Evolutionary conservation across 164 flowering plant species (phyloP), one percentile per base, ranked within the genome.

Genomic region (grape (Vitis vinifera)): DNA sequence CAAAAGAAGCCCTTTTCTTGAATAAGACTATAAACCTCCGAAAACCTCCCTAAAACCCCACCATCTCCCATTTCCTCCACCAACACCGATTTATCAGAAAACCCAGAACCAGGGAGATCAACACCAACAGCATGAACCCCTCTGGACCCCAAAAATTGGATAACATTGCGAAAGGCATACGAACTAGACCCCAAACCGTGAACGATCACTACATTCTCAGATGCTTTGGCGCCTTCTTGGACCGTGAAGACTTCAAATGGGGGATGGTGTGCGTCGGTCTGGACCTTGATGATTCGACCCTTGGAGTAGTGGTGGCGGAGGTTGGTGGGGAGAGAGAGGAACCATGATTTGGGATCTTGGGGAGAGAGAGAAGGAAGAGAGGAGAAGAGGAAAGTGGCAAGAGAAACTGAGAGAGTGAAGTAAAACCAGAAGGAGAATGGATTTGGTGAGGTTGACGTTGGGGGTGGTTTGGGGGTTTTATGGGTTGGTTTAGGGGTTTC

Each of bases 71-170:
- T 87, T 8, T 77, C 88, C 49, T 68, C 84, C 65, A 62, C 85
- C 23, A 68, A 56, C 50, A 67, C 65, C 3, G 84, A 78, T 31
- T 85, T 91, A 69, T 89, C 97, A 1, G 97, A 94, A 76, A 94
- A 92, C 56, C 98, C 97, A 31, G 87, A 87, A 65, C 98, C 97
- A 1, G 98, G 98, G 9, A 92, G 82, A 79, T 94, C 98, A 63
- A 94, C 66, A 0, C 93, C 91, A 3, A 89, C 80, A 0, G 81
- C 94, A 37, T 63, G 88, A 53, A 92, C 71, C 14, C 90, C 93
- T 30, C 75, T 85, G 1, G 67, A 68, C 5, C 83, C 88, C 61
- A 94, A 74, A 66, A 59, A 75, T 44, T 56, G 65, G 11, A 89
- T 49, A 48, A 89, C 71, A 44, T 70, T 55, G 4, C 87, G 79